Evolutionary conservation across 2,329 filamentous ascomycete species (phyloP).

Genomic region (Pestalotiopsis sp.): DNA sequence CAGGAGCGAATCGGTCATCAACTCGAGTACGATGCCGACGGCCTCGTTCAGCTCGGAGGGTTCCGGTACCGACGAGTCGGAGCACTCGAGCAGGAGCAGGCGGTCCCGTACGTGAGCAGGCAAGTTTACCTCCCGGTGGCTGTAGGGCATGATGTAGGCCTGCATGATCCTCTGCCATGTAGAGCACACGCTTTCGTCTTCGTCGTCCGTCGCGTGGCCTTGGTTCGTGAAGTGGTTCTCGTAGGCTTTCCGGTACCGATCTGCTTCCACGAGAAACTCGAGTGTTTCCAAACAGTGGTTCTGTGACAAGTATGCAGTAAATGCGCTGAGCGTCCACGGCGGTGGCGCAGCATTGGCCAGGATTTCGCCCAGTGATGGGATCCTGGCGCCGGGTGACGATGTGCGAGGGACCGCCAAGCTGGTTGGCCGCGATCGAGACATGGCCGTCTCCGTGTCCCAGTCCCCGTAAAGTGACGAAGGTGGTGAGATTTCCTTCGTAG

Average conservation of each 20-base stretch:
- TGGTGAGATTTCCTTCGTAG: slow-evolving; percentile 45
- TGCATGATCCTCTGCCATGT: slow-evolving; percentile 88
- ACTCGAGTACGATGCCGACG: slow-evolving; percentile 85
- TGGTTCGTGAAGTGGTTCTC: slow-evolving; percentile 44
- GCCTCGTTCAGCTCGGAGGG: slow-evolving; percentile 81
- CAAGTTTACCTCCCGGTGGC: slow-evolving; percentile 87
- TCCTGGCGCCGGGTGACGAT: slow-evolving; percentile 42
- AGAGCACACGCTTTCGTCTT: slow-evolving; percentile 70
- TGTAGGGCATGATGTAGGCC: slow-evolving; percentile 86
- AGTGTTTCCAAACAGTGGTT: slow-evolving; percentile 97
- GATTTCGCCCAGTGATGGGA: slow-evolving; percentile 82
- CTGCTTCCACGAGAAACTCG: slow-evolving; percentile 94
- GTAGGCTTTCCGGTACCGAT: slow-evolving; percentile 72
- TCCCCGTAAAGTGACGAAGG: slow-evolving; percentile 48
- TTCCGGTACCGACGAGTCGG: slow-evolving; percentile 64
- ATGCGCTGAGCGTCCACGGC: slow-evolving; percentile 88
- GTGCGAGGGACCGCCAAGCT: slow-evolving; percentile 48
- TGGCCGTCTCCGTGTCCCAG: slow-evolving; percentile 44
- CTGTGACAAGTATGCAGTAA: slow-evolving; percentile 95
- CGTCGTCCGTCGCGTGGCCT: slow-evolving; percentile 43
- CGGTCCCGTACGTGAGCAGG: slow-evolving; percentile 83
- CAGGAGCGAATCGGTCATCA: slow-evolving; percentile 97
- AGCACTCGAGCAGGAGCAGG: slow-evolving; percentile 66
- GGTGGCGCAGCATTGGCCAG: slow-evolving; percentile 82
- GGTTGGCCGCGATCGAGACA: slow-evolving; percentile 50